Conservation (phyloP, 176 grass and related monocot species). For the Pontederia crassipes region DNA sequence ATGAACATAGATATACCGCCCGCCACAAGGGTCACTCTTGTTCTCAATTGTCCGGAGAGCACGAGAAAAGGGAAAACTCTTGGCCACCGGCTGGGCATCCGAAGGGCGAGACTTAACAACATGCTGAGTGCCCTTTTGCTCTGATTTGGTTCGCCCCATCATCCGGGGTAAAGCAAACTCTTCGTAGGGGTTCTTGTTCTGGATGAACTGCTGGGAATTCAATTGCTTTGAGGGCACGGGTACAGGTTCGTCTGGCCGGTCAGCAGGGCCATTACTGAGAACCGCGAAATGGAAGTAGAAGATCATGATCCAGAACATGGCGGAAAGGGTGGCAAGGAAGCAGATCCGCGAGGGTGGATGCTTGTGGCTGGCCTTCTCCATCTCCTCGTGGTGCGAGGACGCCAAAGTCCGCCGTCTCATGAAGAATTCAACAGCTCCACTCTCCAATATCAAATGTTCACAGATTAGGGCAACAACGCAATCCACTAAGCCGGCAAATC, state of each 20-base stretch:
- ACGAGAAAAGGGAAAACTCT: not conserved
- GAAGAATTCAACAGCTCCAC: not conserved
- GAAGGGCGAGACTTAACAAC: not conserved
- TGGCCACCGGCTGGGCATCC: not conserved
- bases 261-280: constrained; percentile 3
- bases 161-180: too few species aligned
- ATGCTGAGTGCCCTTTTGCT: constrained; percentile 1
- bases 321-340: constrained; percentile 25
- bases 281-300: constrained; percentile 35
- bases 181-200: too few species aligned
- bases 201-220: not conserved
- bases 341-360: constrained; percentile 12
- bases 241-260: not conserved
- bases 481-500: too few species aligned
- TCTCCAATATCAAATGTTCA: not conserved
- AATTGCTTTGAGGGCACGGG: not conserved
- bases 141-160: not conserved
- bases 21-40: constrained; percentile 31
- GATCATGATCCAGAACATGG: constrained; percentile 31
- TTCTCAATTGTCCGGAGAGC: not conserved
- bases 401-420: not conserved
- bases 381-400: not conserved
- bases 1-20: constrained; percentile 62
- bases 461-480: not conserved
- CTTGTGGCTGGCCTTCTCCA: constrained; percentile 23